Evolutionary conservation across 441 rosid species (phyloP), one percentile per base, ranked within the genome.

Genomic region (Populus trichocarpa): DNA sequence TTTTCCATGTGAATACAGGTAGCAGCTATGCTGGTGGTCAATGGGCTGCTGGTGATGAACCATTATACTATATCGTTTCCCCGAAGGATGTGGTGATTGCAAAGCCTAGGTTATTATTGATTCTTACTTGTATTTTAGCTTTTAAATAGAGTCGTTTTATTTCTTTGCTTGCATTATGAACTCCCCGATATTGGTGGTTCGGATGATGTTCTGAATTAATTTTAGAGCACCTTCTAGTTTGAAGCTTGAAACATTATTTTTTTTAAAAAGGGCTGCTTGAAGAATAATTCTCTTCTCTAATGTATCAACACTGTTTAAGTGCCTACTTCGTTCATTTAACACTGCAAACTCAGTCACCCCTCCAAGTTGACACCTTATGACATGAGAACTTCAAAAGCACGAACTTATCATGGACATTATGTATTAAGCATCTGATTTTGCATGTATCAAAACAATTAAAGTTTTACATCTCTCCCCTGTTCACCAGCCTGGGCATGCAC

Each of bases 31-130:
- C 95, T 84, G 98, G 99, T 81, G 99, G 99, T 75, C 99, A 93
- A 85, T 97, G 99, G 99, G 97, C 98, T 74, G 95, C 99, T 87
- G 99, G 99, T 80, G 98, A 95, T 86, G 99, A 97, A 80, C 97
- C 99, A 32, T 69, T 90, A 78, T 97, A 92, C 86, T 95, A 97
- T 86, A 74, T 97, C 75, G 98, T 97, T 69, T 97, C 99, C n/a
- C 99, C 97, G 22, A 97, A 97, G 86, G 98, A 95, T 85, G 97
- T 97, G 75, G 97, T 97, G 80, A 93, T 97, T 83, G 98, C 99
- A 85, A 97, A 97, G 82, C 97, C 99, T 79, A 95, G 99, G 99
- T 93, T 77, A 79, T 83, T 83, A 11, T 78, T 72, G 69, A 20
- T 77, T 67, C 70, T 67, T 81, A 72, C 59, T 72, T 42, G 25